phyloP scores from a whole-genome alignment of 2,329 filamentous ascomycete species.

The Talaromyces sp. region DNA sequence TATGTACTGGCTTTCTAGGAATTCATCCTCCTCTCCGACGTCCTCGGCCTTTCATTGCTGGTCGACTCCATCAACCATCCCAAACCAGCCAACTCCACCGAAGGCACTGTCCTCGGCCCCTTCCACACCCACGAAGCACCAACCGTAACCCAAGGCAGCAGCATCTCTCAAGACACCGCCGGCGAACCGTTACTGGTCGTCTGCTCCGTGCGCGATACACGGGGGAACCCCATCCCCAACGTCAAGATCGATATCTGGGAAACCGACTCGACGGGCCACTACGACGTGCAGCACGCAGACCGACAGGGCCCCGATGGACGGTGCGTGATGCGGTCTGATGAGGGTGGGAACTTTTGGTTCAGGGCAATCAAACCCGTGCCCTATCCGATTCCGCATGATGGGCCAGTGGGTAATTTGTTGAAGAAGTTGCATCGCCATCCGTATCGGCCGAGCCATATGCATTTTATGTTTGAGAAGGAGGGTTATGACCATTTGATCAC shows the following conservation, averaged over 20 bases:
- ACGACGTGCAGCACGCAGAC: constrained; percentile 71
- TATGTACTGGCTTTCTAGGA: constrained; percentile 48
- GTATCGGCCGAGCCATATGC: constrained; percentile 66
- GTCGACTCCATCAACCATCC: constrained; percentile 82
- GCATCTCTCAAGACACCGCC: constrained; percentile 48
- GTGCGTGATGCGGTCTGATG: constrained; percentile 64
- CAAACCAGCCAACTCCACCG: constrained; percentile 64
- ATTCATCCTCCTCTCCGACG: constrained; percentile 42
- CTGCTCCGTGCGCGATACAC: constrained; percentile 64
- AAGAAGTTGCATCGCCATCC: constrained; percentile 64
- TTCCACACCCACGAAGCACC: constrained; percentile 13
- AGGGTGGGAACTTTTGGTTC: constrained; percentile 76
- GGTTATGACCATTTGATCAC: constrained; percentile 79
- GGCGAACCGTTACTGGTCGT: constrained; percentile 64
- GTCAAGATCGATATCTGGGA: constrained; percentile 82
- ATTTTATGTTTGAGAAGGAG: constrained; percentile 81
- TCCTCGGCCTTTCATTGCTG: constrained; percentile 72
- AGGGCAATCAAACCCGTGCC: constrained; percentile 77
- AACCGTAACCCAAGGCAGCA: constrained; percentile 1
- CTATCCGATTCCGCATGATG: constrained; percentile 80
- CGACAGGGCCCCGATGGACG: constrained; percentile 64
- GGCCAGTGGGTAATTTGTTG: constrained; percentile 72
- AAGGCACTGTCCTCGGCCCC: constrained; percentile 75
- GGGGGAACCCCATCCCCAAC: constrained; percentile 56
- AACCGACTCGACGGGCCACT: constrained; percentile 56